Evolutionary conservation across 352 stramenopile species (phyloP).

Genomic region (Pythium monospermum): DNA sequence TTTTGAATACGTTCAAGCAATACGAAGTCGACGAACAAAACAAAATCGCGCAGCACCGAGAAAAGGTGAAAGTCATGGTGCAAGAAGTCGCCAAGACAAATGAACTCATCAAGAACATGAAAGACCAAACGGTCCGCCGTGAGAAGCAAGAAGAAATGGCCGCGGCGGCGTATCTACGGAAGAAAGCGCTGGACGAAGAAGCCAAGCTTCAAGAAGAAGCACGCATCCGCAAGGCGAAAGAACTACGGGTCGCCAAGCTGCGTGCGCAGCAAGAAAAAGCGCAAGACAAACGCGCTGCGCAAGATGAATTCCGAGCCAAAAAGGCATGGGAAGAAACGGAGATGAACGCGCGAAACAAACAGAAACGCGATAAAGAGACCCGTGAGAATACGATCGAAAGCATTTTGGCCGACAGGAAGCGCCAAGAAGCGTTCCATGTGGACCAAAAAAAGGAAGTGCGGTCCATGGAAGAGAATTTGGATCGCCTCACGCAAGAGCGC

Average conservation of each 20-base stretch:
- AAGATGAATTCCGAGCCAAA: constrained; percentile 71
- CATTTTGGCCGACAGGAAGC: constrained; percentile 49
- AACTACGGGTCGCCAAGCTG: constrained; percentile 66
- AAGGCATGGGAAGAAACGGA: constrained; percentile 66
- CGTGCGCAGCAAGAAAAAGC: constrained; percentile 75
- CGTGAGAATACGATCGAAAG: constrained; percentile 39
- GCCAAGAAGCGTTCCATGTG: constrained; percentile 45
- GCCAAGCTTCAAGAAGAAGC: constrained; percentile 54
- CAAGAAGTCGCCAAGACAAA: constrained; percentile 58
- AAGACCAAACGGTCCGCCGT: constrained; percentile 34
- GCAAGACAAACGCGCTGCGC: constrained; percentile 65
- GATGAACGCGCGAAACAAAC: constrained; percentile 44
- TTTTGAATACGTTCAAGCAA: constrained; percentile 76
- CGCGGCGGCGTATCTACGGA: constrained; percentile 54
- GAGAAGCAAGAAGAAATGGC: constrained; percentile 69
- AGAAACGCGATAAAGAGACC: constrained; percentile 41
- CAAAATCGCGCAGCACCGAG: constrained; percentile 46
- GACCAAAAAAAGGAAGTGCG: constrained; percentile 37
- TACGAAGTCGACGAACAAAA: constrained; percentile 64
- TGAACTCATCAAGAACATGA: constrained; percentile 62
- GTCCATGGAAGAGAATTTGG: constrained; percentile 36
- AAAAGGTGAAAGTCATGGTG: constrained; percentile 37
- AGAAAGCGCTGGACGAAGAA: constrained; percentile 69
- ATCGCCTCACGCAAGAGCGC: constrained; percentile 34
- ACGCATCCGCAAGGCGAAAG: constrained; percentile 63